Evolutionary conservation across 495 filamentous ascomycete species (phyloP), one percentile per base, ranked within the genome.

Genomic region (Jackrogersella minutella): DNA sequence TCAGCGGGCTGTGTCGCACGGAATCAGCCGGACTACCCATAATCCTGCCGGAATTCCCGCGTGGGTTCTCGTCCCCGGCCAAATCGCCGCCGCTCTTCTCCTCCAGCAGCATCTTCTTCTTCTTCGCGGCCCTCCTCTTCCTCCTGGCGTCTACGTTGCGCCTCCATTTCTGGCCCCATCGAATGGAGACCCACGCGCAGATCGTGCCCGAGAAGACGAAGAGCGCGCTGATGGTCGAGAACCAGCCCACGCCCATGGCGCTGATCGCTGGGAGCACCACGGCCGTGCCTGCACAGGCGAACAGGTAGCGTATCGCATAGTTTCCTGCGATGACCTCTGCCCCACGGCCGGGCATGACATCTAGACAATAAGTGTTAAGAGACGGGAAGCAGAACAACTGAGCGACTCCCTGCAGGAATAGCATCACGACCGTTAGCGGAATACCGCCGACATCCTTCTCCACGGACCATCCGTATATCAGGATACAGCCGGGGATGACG

Each of bases 331-430:
- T 84, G 5, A 93, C 88, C 71, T 91, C 88, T 0, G 87, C 84
- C 41, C 85, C 85, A 16, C 83, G 76, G 6, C 78, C 76, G 40
- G 86, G 87, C 88, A 91, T 90, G 10, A 91, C 89, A 70, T 93
- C 90, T 3, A 91, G 77, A 66, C 88, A 91, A 72, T 91, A 91
- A 0, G 90, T 91, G 72, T 92, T 92, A 22, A 92, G 69, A 53
- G 81, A 84, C 8, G 89, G 88, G 70, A 91, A 91, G 76, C 85
- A 90, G 74, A 92, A 90, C 1, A 91, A 78, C 74, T 91, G 88
- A 0, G 86, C 87, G 1, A 91, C 82, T 8, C 90, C 90, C 71
- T 91, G 88, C 3, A 88, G 33, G 68, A 91, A 92, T 81, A 92
- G 88, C 54, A 84, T 83, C 11, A 92, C 78, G 0, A 91, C 86